Evolutionary conservation across 2,329 filamentous ascomycete genomes (phyloP).

Genomic region (Penicillium brasilianum): DNA sequence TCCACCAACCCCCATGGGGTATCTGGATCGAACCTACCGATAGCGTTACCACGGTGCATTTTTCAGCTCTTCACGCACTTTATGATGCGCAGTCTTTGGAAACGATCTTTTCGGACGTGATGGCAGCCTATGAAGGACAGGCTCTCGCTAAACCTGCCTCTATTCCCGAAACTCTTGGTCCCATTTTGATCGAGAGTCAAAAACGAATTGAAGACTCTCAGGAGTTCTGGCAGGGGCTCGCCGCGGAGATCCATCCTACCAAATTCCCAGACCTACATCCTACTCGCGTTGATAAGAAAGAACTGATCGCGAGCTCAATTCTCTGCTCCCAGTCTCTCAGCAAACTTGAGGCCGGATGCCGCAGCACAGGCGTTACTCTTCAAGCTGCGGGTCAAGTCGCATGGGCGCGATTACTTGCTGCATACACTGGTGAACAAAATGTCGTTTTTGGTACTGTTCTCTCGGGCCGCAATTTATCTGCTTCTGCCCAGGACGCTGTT

Average conservation of each 20-base stretch:
- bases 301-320: slow-evolving; percentile 42
- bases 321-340: slow-evolving; percentile 48
- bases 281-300: slow-evolving; percentile 48
- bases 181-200: slow-evolving; percentile 50
- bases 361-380: slow-evolving; percentile 67
- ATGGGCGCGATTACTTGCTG: slow-evolving; percentile 76
- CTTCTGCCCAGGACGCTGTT: slow-evolving; percentile 62
- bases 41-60: slow-evolving; percentile 43
- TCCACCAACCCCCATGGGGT: slow-evolving; percentile 68
- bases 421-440: slow-evolving; percentile 74
- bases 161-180: slow-evolving; percentile 51
- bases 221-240: slow-evolving; percentile 68
- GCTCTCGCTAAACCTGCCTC: slow-evolving; percentile 31
- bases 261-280: slow-evolving; percentile 80
- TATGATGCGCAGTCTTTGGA: slow-evolving; percentile 82
- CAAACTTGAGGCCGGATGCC: slow-evolving; percentile 62
- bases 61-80: slow-evolving; percentile 76
- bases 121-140: slow-evolving; percentile 43
- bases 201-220: slow-evolving; percentile 39
- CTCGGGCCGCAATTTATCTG: slow-evolving; percentile 69
- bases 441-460: slow-evolving; percentile 82
- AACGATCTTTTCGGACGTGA: slow-evolving; percentile 66
- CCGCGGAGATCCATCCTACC: slow-evolving; percentile 62
- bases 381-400: slow-evolving; percentile 77
- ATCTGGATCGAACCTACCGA: slow-evolving; percentile 54